Evolutionary conservation across 345 rosid genomes (phyloP).

Genomic region (Mallotus nudiflorus): DNA sequence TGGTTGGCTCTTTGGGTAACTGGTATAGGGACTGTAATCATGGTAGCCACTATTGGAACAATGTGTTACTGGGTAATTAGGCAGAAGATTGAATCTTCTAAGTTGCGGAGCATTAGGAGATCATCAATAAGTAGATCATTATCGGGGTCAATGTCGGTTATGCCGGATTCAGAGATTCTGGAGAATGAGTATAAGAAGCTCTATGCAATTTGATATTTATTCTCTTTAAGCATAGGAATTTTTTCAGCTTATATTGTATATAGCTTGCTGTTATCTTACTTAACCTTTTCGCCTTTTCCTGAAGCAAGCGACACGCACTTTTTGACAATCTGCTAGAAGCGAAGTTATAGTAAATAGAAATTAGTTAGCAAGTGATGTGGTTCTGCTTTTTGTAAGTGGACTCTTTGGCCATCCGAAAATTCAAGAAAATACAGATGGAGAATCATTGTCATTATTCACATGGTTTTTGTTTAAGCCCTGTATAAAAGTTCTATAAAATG

Average conservation of each 20-base stretch:
- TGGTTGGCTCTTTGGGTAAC: conserved; percentile 64
- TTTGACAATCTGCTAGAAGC: background rate
- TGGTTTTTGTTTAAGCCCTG: no score
- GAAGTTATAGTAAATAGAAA: background rate
- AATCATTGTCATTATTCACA: no score
- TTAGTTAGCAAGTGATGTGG: background rate
- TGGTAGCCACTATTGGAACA: conserved; percentile 81
- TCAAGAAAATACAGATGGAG: no score
- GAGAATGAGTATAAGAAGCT: conserved; percentile 60
- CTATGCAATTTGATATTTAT: conserved; percentile 60
- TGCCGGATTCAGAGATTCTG: conserved; percentile 65
- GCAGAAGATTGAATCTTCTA: conserved; percentile 58
- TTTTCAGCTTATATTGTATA: background rate
- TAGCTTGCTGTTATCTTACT: background rate
- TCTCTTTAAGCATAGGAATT: background rate
- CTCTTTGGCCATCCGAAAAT: no score
- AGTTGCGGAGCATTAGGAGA: conserved; percentile 42
- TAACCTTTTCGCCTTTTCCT: background rate
- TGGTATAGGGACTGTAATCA: conserved; percentile 63
- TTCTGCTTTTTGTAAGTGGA: background rate
- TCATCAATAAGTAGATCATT: conserved; percentile 46
- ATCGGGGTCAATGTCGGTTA: conserved; percentile 51
- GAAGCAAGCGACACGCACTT: no score
- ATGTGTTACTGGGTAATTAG: conserved; percentile 88
- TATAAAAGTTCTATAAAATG: no score